Base-by-base conservation (phyloP, 805 yeast genomes). In the Lachancea fermentati region DNA sequence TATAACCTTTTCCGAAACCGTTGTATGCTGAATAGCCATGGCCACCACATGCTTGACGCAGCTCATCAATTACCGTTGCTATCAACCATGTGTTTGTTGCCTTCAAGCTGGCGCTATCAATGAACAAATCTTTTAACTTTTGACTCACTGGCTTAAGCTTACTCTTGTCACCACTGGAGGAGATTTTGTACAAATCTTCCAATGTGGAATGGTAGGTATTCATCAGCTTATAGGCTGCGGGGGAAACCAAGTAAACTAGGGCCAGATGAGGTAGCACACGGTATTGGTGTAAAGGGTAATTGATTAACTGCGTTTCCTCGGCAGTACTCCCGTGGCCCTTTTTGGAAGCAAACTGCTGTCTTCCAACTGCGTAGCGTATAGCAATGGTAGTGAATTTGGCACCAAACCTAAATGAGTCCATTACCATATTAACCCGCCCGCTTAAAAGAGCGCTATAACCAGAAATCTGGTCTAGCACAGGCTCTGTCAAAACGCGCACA, bases 1-100 rank as follows among this genome's bases (percentile, higher is more conserved):
- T 75, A 68, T 78, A 86, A 9, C 88, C 88, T 59, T 82, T 85
- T 30, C 94, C 96, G 59, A 89, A 85, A 2, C 89, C 95, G 49
- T 86, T 78, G 65, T 89, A 89, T n/a, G 88, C 78, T 17, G 95
- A 86, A 66, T 89, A 89, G 30, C 97, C 97, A 64, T 85, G 96
- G 24, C 97, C 97, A 61, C 97, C 96, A 65, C 96, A 88, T 2
- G 95, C 73, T 66, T 89, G 97, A 67, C 97, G 77, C 49, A 88
- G 76, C 66, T 88, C 89, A 60, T 87, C 95, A 57, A 89, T 88
- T 51, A 84, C 70, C 44, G 75, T 76, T 30, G 88, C 79, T 24
- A 86, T 76, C 31, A 79, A 71, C 96, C 96, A 89, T 30, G 97
- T 89, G 47, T 81, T 77, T 28, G 95, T 79, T 3, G 96, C 88